Conservation (phyloP, 768 basidiomycete genomes). For the Candolleomyces eurysporus region DNA sequence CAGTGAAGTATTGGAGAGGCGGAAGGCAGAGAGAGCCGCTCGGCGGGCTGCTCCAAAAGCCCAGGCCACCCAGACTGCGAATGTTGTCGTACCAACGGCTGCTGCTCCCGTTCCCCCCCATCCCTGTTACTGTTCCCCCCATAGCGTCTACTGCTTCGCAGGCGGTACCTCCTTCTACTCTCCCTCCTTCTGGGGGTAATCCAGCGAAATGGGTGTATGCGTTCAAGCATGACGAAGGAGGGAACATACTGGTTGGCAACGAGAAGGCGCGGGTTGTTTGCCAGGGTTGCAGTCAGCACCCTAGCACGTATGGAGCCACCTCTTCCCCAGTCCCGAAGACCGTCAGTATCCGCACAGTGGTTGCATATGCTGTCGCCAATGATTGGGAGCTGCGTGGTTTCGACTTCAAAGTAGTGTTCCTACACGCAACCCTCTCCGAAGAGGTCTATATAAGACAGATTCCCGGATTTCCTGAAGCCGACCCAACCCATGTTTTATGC, state of each 20-base stretch:
- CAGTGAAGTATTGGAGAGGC: no score
- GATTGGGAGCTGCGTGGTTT: slow-evolving; percentile 22
- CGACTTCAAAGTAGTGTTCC: slow-evolving; percentile 27
- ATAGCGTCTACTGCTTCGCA: no score
- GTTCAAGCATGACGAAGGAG: slow-evolving; percentile 36
- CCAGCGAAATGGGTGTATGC: slow-evolving; percentile 35
- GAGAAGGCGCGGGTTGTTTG: slow-evolving; percentile 28
- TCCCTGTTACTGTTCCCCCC: no score
- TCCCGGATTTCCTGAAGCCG: slow-evolving; percentile 16
- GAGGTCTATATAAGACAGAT: slow-evolving; percentile 17
- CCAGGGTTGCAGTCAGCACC: slow-evolving; percentile 22
- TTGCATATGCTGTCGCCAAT: slow-evolving; percentile 21
- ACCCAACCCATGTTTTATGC: slow-evolving; percentile 10
- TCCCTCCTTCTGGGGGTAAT: no score
- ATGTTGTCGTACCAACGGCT: no score
- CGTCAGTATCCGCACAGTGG: slow-evolving; percentile 17
- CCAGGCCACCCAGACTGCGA: no score
- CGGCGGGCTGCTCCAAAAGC: no score
- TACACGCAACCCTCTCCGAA: slow-evolving; percentile 19
- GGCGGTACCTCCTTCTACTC: no score
- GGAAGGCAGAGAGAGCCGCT: no score
- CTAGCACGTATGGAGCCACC: slow-evolving; percentile 33
- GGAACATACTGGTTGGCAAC: slow-evolving; percentile 23
- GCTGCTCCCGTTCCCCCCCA: no score
- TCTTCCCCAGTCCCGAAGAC: slow-evolving; percentile 28